Evolutionary conservation across 2,329 filamentous ascomycete species (phyloP), one percentile per base, ranked within the genome.

Genomic region (Pseudopyricularia cyperi): DNA sequence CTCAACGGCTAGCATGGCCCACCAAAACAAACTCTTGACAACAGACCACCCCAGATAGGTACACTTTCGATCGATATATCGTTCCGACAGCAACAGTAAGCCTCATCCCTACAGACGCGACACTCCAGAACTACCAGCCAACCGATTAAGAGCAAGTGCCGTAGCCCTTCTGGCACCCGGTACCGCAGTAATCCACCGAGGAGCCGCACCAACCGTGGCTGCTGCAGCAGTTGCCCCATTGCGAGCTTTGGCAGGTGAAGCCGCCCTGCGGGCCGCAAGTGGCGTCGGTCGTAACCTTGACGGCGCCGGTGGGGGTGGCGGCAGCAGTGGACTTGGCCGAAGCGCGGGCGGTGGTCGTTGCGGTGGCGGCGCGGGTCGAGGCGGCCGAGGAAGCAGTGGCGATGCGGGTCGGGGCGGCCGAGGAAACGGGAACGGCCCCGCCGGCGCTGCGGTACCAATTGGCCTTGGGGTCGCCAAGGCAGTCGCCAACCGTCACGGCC

Each of bases 401-500:
- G 8, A 15, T 7, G 14, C 28, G 39, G n/a, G 11, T 17, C 9
- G 14, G 32, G 39, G n/a, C 32, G 42, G 26, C 14, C 37, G 33
- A 17, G 2, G 22, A n/a, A 28, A 11, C 19, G 32, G 39, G 59
- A 46, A 49, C 55, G 57, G 1, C 63, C 64, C 37, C 32, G 30
- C 34, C 46, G 37, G 48, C 46, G 33, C 60, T 57, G 28, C 72
- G 68, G 61, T 75, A 74, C 71, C 71, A 75, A 62, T 74, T 74
- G 34, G 57, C 62, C 9, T 58, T 51, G 11, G 68, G 65, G 56
- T 74, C 72, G 15, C 65, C 67, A 30, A 75, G 61, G 55, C 71
- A 75, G 55, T 73, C 70, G 42, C 72, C 72, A 15, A 74, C 63
- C 5, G 70, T 72, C 11, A 73, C 71, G 7, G 67, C 62, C 57